Evolutionary conservation across 805 yeast genomes (phyloP).

Genomic region (Metschnikowia corniflorae): DNA sequence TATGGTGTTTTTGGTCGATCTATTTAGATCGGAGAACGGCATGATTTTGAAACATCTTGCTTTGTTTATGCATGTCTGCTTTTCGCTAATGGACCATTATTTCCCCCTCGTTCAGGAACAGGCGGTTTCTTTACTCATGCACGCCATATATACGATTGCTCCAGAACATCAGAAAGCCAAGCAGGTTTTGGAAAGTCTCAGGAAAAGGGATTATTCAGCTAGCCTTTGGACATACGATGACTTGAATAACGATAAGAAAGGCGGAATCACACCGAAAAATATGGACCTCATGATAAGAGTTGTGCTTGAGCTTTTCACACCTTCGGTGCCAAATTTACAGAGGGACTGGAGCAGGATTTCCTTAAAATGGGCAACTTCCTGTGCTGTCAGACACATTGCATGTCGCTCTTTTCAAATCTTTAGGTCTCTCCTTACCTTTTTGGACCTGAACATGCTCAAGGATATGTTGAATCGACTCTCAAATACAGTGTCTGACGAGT

Average conservation of each 20-base stretch:
- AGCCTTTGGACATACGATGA: constrained; percentile 85
- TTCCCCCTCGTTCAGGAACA: constrained; percentile 78
- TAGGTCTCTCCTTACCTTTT: constrained; percentile 72
- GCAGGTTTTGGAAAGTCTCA: constrained; percentile 54
- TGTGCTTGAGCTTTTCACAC: constrained; percentile 53
- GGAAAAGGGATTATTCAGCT: constrained; percentile 45
- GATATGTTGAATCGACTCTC: constrained; percentile 93
- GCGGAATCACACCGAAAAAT: constrained; percentile 79
- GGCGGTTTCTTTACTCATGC: constrained; percentile 71
- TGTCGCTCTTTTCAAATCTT: constrained; percentile 94
- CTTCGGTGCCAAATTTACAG: constrained; percentile 52
- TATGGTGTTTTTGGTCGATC: constrained; percentile 77
- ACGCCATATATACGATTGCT: constrained; percentile 63
- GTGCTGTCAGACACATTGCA: constrained; percentile 95
- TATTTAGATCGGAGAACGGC: constrained; percentile 65
- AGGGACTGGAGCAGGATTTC: constrained; percentile 84
- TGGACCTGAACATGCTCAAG: constrained; percentile 84
- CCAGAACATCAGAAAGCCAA: constrained; percentile 52
- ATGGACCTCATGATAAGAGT: constrained; percentile 76
- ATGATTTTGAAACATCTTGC: constrained; percentile 61
- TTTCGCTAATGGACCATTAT: constrained; percentile 86
- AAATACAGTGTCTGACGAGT: constrained; percentile 87
- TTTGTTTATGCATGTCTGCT: constrained; percentile 69
- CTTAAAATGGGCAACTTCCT: constrained; percentile 91
- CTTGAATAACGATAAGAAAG: constrained; percentile 61